phyloP scores from a whole-genome alignment of 169 alveolate genomes.

The Eimeria zaria region DNA sequence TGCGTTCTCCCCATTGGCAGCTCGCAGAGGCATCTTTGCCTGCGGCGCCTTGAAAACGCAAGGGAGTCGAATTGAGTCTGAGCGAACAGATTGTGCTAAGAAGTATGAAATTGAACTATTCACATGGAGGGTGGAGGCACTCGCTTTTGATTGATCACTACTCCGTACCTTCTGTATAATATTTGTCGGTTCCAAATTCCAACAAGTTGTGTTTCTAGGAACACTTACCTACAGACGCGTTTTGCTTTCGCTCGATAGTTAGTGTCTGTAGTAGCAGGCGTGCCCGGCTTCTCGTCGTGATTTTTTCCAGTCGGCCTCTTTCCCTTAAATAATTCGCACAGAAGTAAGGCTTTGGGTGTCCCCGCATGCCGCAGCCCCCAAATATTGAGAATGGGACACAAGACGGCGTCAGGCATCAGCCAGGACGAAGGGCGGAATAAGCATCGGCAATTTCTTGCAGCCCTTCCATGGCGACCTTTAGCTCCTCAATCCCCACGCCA shows the following conservation, averaged over 20 bases:
- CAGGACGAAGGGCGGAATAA: conserved; percentile 11
- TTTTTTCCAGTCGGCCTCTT: neutral
- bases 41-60: neutral
- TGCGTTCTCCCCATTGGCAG: neutral
- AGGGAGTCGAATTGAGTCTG: neutral
- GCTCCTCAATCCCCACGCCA: conserved; percentile 65
- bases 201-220: no score
- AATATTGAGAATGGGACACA: neutral
- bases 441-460: conserved; percentile 47
- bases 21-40: neutral
- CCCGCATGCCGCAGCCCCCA: neutral
- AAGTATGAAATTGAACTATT: neutral
- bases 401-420: neutral
- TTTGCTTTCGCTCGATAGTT: neutral
- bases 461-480: conserved; percentile 26
- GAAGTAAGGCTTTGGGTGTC: neutral
- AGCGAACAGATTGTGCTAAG: neutral
- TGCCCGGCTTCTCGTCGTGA: neutral
- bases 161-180: neutral
- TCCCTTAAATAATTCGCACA: neutral
- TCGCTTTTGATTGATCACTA: neutral
- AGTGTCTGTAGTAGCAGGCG: neutral
- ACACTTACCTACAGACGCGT: neutral
- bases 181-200: neutral
- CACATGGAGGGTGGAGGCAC: neutral